Evolutionary conservation across 1,284 basidiomycete genomes (phyloP), one percentile per base, ranked within the genome.

Genomic region (Fistulinella cinereoalba): DNA sequence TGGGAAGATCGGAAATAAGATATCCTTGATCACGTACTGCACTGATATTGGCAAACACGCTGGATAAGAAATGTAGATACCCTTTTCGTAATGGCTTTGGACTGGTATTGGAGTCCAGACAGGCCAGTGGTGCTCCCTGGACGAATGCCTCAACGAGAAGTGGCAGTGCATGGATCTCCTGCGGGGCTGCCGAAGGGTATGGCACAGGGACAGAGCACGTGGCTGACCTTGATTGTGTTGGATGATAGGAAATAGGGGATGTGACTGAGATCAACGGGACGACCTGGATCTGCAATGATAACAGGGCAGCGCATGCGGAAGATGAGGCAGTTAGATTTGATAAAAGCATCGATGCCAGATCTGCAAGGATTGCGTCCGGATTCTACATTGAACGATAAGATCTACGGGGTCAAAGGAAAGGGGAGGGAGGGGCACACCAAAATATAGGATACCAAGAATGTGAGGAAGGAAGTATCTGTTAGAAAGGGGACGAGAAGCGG

Each of bases 261-360:
- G 62, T 59, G 16, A 44, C 39, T 36, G 69, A 71, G 37, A 66
- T 62, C 56, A 76, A 74, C 7, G 72, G 70, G 15, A 92, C 72
- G 41, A 93, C 72, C 2, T 82, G 70, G 41, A 95, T 74, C 46
- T 79, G 80, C 27, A 95, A 71, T 3, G 75, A 73, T 4, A 95
- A 72, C 10, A 97, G 70, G 2, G 76, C 67, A 3, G 81, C 72
- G 52, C 88, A 86, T 41, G 89, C 79, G 0, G 78, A 71, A 5
- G 91, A 77, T 43, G 91, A 83, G 12, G 90, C 81, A 13, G 93
- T 92, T 36, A 98, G 74, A 69, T 99, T 99, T 16, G 95, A 97
- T 6, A 99, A 78, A 1, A 99, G 77, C 97, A 99, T 99, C 25
- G 92, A 84, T 1, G 94, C 93, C 10, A 98, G 80, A 71, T 98